Conservation (phyloP, 2,329 filamentous ascomycete species). For the Ophiostoma novo-ulmi region DNA sequence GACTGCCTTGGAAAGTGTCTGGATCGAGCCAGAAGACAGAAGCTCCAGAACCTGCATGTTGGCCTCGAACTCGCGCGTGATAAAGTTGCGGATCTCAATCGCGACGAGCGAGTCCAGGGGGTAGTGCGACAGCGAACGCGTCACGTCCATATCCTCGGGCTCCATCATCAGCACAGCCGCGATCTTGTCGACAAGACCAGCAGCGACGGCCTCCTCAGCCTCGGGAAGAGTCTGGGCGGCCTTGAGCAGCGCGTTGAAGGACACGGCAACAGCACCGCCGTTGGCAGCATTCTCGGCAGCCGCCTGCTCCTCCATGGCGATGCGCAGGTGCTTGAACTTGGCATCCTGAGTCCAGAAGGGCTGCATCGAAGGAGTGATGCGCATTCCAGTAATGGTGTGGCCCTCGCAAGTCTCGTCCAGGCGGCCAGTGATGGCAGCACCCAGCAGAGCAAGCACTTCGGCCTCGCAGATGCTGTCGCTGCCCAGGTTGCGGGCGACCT, state of each 20-base stretch:
- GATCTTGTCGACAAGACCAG: slow-evolving; percentile 45
- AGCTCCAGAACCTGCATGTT: slow-evolving; percentile 52
- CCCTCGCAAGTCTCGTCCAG: slow-evolving; percentile 27
- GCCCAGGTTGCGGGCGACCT: slow-evolving; percentile 21
- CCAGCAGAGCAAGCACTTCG: slow-evolving; percentile 23
- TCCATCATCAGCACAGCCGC: slow-evolving; percentile 47
- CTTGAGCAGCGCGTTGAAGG: slow-evolving; percentile 35
- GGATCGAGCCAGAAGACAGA: slow-evolving; percentile 44
- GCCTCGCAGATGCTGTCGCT: slow-evolving; percentile 21
- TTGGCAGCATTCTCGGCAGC: background rate
- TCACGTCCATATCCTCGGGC: slow-evolving; percentile 45
- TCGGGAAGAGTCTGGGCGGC: slow-evolving; percentile 40
- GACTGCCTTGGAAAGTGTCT: slow-evolving; percentile 27
- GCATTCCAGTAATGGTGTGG: slow-evolving; percentile 21
- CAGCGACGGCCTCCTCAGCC: slow-evolving; percentile 41
- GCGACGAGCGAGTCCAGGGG: slow-evolving; percentile 47
- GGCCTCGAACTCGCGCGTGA: slow-evolving; percentile 45
- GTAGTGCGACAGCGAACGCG: slow-evolving; percentile 39
- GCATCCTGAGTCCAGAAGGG: slow-evolving; percentile 20
- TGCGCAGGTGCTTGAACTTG: slow-evolving; percentile 18
- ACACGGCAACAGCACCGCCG: background rate
- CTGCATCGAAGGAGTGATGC: slow-evolving; percentile 5
- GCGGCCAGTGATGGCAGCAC: slow-evolving; percentile 20
- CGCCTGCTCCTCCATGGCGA: slow-evolving; percentile 15
- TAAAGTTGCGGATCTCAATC: slow-evolving; percentile 48